A percentile compares a stretch with the other conserved stretches of the same genome.
phyloP scores from a whole-genome alignment of 2,329 filamentous ascomycete genomes.

The Cercospora zeina region DNA sequence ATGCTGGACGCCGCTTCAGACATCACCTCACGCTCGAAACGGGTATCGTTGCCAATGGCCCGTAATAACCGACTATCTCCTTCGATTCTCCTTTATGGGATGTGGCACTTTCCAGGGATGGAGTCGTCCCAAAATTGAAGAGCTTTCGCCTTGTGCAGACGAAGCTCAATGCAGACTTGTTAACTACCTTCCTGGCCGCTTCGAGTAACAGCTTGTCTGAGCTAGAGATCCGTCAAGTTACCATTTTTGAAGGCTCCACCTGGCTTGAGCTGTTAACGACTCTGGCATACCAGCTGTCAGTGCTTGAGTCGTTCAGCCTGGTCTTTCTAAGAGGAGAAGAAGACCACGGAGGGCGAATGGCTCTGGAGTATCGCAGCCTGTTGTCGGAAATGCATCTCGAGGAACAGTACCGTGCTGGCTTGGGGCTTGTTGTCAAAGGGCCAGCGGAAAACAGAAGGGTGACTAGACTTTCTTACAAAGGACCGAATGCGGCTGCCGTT shows the following conservation, averaged over 20 bases:
- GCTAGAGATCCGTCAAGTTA: neutral
- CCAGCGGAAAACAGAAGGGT: neutral
- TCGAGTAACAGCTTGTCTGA: neutral
- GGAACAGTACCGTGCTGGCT: neutral
- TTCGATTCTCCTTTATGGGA: neutral
- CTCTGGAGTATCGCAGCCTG: neutral
- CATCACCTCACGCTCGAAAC: too few species aligned
- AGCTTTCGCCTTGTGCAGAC: neutral
- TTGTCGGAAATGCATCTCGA: neutral
- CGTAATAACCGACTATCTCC: neutral
- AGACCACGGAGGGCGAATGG: neutral
- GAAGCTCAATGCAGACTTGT: neutral
- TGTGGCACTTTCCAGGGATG: neutral
- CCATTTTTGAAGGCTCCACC: neutral
- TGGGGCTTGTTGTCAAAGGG: constrained; percentile 1
- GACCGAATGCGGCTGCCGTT: neutral
- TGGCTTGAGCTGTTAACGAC: neutral
- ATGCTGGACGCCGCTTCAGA: too few species aligned
- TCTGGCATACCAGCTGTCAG: neutral
- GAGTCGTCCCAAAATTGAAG: neutral
- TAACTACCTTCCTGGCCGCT: neutral
- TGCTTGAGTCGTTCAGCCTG: neutral
- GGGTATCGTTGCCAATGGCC: too few species aligned
- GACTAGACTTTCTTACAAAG: neutral
- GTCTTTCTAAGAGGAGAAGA: neutral